Conservation (phyloP, 768 basidiomycete genomes). For the Daedalea quercina region DNA sequence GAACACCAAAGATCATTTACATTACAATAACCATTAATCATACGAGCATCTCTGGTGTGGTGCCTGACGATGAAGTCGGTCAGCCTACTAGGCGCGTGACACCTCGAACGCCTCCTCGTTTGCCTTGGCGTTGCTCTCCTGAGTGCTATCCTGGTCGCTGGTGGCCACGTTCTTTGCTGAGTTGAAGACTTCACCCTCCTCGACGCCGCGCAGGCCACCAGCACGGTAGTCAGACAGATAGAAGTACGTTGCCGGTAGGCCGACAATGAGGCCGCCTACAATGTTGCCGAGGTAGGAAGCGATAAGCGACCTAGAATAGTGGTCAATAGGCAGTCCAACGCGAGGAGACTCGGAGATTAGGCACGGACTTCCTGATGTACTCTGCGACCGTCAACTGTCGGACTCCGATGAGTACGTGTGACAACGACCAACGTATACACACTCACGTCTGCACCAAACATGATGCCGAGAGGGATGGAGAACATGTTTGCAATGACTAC, state of each 20-base stretch:
- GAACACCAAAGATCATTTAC: no score
- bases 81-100: not conserved
- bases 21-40: no score
- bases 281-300: constrained; percentile 63
- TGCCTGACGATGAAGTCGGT: no score
- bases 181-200: constrained; percentile 17
- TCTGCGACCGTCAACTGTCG: constrained; percentile 40
- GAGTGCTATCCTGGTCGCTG: not conserved
- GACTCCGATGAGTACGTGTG: not conserved
- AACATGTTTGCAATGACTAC: constrained; percentile 74
- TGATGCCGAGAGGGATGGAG: constrained; percentile 61
- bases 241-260: constrained; percentile 57
- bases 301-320: constrained; percentile 43
- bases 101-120: constrained; percentile 1
- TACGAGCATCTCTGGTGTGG: no score
- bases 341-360: not conserved
- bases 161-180: not conserved
- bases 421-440: not conserved
- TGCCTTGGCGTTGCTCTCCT: not conserved
- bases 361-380: constrained; percentile 61
- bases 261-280: constrained; percentile 59
- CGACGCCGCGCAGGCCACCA: constrained; percentile 13
- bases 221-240: constrained; percentile 46
- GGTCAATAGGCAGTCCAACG: not conserved
- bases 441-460: constrained; percentile 61